Base-by-base conservation (phyloP, 1,284 basidiomycete genomes). In the Cutaneotrichosporon daszewskae region DNA sequence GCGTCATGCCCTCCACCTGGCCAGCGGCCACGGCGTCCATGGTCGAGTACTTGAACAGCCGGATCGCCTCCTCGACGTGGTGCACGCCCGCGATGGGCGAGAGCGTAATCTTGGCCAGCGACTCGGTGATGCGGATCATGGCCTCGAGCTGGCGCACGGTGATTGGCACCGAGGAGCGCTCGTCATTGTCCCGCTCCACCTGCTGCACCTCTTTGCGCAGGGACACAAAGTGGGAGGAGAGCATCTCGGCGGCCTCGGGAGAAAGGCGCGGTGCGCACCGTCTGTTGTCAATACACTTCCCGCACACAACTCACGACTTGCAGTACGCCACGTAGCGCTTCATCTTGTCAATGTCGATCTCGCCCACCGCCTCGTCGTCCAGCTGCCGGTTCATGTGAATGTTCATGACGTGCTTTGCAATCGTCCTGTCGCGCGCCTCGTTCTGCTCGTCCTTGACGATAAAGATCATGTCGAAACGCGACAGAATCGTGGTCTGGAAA, bases 391-490 rank as follows among this genome's bases (percentile, higher is more conserved):
- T 94, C 90, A 97, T 96, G 69, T 98, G 95, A 43, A 96, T 87
- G 68, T 92, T 92, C 87, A 99, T 94, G 58, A 99, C 91, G 66
- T 97, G 91, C 71, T 85, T 88, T 11, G 95, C 94, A 57, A 98
- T 95, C 57, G 84, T 89, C 85, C 84, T 81, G 71, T 99, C 95
- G 35, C 95, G 80, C 39, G 78, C 76, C 72, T 98, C 95, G 66
- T 97, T 90, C 70, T 98, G 95, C 63, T 97, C 92, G 64, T 99
- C 95, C 68, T 88, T 92, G 55, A 99, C 87, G 58, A 99, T 95
- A 75, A 98, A 99, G 62, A 99, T 98, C 95, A 99, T 96, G 66
- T 99, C 95, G 72, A 99, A 99, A 51, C 95, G 84, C 41, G 90
- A 96, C 71, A 99, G 72, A 62, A 99, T 96, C 1, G 95, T 98